These are phyloP conservation scores for Poa annua DNA, from an alignment of 176 grass and related monocot genomes.

Conservation along the genomic window DNA sequence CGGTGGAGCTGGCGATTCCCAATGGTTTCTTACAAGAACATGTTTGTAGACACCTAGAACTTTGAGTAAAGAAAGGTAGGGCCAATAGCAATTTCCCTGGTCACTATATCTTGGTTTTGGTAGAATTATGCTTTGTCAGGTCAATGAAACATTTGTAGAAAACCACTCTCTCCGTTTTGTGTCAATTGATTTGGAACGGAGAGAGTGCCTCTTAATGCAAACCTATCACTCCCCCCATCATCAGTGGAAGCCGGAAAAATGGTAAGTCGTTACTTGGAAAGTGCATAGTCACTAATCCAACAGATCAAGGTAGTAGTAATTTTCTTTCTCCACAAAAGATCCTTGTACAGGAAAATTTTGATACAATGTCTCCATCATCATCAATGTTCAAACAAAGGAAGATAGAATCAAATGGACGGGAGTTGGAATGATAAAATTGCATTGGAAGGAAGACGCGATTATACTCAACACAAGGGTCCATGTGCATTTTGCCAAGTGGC, in stretches of 20 bases:
- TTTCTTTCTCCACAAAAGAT: slow-evolving; percentile 34
- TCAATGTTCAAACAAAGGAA: not conserved
- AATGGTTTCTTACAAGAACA: not conserved
- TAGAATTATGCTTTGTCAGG: not conserved
- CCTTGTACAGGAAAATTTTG: not conserved
- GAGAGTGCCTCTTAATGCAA: not conserved
- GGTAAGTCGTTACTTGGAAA: not conserved
- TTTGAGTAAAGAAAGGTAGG: not conserved
- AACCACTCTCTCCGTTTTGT: not conserved
- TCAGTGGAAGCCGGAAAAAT: not conserved
- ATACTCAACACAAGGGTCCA: not conserved
- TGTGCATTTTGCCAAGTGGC: not conserved
- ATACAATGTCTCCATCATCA: not conserved
- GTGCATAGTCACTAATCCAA: not conserved
- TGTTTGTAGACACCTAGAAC: not conserved
- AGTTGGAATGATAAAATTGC: not conserved
- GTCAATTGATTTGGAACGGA: too few relatives aligned
- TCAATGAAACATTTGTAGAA: not conserved
- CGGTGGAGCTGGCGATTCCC: not conserved
- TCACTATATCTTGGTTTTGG: not conserved
- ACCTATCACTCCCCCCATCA: not conserved
- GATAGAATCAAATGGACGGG: slow-evolving; percentile 2
- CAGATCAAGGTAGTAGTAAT: not conserved
- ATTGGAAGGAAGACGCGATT: not conserved
- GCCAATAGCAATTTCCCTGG: not conserved